A percentile compares a stretch with the other conserved stretches of the same genome.
Evolutionary conservation across 179 eudicot species (phyloP).

Genomic region (Nepenthes alata): DNA sequence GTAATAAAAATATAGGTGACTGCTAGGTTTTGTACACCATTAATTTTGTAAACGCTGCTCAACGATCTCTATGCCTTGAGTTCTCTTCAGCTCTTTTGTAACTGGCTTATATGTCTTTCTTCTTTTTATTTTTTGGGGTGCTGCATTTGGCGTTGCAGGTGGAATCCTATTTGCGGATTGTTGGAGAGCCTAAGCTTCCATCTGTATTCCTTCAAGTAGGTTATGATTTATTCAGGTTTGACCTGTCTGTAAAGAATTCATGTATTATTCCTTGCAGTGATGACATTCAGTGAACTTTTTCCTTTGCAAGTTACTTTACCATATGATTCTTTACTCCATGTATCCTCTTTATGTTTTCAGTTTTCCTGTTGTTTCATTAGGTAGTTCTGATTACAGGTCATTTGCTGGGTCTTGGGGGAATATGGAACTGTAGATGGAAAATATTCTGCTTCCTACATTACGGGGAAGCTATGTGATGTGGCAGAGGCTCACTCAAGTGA

Average conservation of each 20-base stretch:
- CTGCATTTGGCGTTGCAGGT: constrained; percentile 34
- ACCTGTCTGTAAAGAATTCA: not conserved
- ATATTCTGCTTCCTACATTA: constrained; percentile 80
- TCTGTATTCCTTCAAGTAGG: constrained; percentile 86
- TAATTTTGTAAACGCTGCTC: no score
- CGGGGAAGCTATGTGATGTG: constrained; percentile 87
- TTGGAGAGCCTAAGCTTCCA: constrained; percentile 93
- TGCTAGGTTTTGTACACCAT: no score
- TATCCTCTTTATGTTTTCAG: not conserved
- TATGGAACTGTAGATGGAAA: constrained; percentile 90
- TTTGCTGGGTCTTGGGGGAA: constrained; percentile 99
- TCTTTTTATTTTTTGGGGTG: no score
- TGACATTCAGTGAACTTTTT: no score
- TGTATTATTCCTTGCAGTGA: not conserved
- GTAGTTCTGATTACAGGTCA: constrained; percentile 43
- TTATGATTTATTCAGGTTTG: constrained; percentile 9
- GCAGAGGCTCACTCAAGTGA: constrained; percentile 87
- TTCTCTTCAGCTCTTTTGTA: no score
- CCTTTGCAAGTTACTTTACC: no score
- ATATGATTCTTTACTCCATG: no score
- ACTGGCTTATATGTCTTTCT: no score
- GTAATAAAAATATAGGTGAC: no score
- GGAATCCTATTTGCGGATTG: constrained; percentile 68
- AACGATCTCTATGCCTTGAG: no score
- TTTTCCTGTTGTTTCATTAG: constrained; percentile 1